Evolutionary conservation across 495 filamentous ascomycete genomes (phyloP).

Genomic region (Hypoxylon intermedium): DNA sequence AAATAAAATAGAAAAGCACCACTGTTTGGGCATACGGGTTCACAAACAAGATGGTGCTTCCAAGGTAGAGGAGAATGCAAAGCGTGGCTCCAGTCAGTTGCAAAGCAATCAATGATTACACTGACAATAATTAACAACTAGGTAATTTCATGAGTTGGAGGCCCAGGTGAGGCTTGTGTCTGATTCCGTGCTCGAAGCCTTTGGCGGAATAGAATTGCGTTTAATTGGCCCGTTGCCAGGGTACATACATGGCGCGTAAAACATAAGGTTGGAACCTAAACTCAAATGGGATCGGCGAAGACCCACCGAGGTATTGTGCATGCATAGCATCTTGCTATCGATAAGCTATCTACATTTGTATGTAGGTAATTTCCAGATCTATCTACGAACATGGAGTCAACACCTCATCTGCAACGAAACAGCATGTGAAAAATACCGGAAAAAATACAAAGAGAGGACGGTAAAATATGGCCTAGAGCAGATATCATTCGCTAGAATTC

Average conservation of each 20-base stretch:
- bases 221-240: slow-evolving; percentile 28
- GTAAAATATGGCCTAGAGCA: too few species aligned
- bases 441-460: too few species aligned
- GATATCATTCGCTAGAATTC: too few species aligned
- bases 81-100: slow-evolving; percentile 6
- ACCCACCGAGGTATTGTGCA: not conserved
- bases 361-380: too few species aligned
- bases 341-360: slow-evolving; percentile 11
- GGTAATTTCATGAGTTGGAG: slow-evolving; percentile 7
- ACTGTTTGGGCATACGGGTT: not conserved
- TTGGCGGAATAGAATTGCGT: slow-evolving; percentile 9
- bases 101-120: slow-evolving; percentile 7
- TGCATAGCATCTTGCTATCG: slow-evolving; percentile 11
- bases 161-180: slow-evolving; percentile 6
- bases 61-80: slow-evolving; percentile 1
- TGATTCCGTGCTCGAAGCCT: slow-evolving; percentile 11
- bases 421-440: too few species aligned
- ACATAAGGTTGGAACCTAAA: slow-evolving; percentile 32
- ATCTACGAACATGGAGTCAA: not conserved
- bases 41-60: slow-evolving; percentile 3
- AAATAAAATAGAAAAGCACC: not conserved
- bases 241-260: slow-evolving; percentile 31
- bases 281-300: slow-evolving; percentile 13
- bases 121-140: too few species aligned
- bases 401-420: too few species aligned